phyloP scores from a whole-genome alignment of 129 eudicot species.

The Flaveria sonorensis region DNA sequence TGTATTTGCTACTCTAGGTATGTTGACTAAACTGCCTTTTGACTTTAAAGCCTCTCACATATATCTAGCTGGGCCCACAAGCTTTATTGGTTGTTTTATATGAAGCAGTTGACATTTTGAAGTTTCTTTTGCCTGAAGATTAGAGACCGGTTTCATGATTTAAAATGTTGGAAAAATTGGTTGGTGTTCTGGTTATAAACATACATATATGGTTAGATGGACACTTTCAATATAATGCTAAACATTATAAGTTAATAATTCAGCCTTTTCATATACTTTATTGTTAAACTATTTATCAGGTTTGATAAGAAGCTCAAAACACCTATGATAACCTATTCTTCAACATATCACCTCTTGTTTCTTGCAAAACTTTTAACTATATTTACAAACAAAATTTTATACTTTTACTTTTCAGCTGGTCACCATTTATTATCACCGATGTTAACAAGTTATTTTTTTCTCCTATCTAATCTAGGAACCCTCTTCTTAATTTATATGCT shows the following conservation, averaged over 20 bases:
- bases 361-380: no score
- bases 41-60: not conserved
- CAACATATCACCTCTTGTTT: no score
- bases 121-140: slow-evolving; percentile 93
- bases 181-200: slow-evolving; percentile 78
- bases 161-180: slow-evolving; percentile 35
- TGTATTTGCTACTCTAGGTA: slow-evolving; percentile 94
- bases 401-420: no score
- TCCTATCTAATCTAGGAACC: no score
- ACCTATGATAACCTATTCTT: slow-evolving; percentile 35
- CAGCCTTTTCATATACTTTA: not conserved
- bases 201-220: slow-evolving; percentile 91
- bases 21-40: not conserved
- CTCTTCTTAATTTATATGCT: no score
- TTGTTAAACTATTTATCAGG: slow-evolving; percentile 53
- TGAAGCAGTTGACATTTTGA: slow-evolving; percentile 68
- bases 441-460: no score
- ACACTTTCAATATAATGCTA: slow-evolving; percentile 12
- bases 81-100: slow-evolving; percentile 31
- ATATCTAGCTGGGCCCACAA: not conserved
- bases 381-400: no score
- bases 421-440: no score
- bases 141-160: slow-evolving; percentile 88
- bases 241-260: slow-evolving; percentile 1
- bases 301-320: slow-evolving; percentile 89